phyloP scores from a whole-genome alignment of 2,329 filamentous ascomycete species.

The Claviceps pazoutovae region DNA sequence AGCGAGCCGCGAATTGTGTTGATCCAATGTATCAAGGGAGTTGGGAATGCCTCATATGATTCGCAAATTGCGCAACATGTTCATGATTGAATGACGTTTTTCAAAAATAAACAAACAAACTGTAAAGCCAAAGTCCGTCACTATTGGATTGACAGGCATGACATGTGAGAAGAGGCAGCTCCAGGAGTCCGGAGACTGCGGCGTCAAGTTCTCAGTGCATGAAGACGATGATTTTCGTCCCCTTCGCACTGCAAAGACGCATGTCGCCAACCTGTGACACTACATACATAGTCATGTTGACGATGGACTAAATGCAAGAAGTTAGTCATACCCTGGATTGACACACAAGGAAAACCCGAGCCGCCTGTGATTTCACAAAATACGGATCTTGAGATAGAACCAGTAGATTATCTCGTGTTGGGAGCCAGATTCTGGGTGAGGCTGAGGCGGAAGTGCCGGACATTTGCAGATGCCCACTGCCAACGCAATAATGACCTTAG shows the following conservation, averaged over 20 bases:
- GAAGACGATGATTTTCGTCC: neutral
- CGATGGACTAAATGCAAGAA: neutral
- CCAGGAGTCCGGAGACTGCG: neutral
- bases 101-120: neutral
- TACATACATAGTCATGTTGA: too few relatives aligned
- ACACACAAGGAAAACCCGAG: too few relatives aligned
- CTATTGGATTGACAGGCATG: neutral
- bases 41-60: neutral
- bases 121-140: too few relatives aligned
- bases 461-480: too few relatives aligned
- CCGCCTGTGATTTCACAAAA: too few relatives aligned
- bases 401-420: too few relatives aligned
- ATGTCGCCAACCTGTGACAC: neutral
- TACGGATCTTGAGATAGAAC: too few relatives aligned
- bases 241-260: neutral
- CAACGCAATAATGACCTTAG: too few relatives aligned
- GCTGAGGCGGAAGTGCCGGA: too few relatives aligned
- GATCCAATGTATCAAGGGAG: neutral
- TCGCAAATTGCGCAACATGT: neutral
- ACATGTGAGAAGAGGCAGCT: neutral
- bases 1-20: constrained; percentile 12
- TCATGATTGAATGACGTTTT: neutral
- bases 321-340: too few relatives aligned
- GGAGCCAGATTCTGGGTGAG: too few relatives aligned
- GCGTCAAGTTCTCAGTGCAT: neutral